phyloP scores from a whole-genome alignment of 169 alveolate genomes.

The Eimeria mitis region DNA sequence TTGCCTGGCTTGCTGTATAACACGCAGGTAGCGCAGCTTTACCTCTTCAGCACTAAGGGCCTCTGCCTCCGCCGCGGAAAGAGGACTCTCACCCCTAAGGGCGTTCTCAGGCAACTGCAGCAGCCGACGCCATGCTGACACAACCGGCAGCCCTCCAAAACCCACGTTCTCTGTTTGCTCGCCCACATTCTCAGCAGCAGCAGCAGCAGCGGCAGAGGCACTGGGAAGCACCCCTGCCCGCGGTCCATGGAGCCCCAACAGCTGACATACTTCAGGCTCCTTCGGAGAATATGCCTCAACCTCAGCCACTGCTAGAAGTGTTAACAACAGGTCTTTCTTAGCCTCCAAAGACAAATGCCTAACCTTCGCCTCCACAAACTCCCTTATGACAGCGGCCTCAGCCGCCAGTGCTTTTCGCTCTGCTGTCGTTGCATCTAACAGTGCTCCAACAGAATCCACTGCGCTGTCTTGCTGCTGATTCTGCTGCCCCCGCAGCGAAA shows the following conservation, averaged over 20 bases:
- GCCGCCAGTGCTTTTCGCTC: conserved; percentile 40
- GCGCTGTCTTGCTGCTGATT: not conserved
- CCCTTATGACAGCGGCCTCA: conserved; percentile 27
- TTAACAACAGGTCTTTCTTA: conserved; percentile 37
- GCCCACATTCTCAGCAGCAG: not conserved
- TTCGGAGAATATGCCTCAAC: conserved; percentile 47
- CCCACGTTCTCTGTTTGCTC: not conserved
- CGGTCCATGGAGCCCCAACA: not conserved
- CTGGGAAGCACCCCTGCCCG: not conserved
- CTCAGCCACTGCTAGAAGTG: conserved; percentile 69
- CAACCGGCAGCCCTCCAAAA: conserved; percentile 39
- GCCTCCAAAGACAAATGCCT: conserved; percentile 6
- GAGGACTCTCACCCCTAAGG: conserved; percentile 21
- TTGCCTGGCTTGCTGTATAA: not conserved
- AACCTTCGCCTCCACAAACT: conserved; percentile 40
- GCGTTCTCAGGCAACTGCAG: conserved; percentile 70
- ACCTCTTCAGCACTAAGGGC: conserved; percentile 56
- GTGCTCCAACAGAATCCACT: not conserved
- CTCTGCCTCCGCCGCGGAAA: conserved; percentile 10
- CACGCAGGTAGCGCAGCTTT: conserved; percentile 29
- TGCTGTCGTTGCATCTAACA: not conserved
- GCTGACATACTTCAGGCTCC: conserved; percentile 40
- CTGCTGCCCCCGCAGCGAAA: not conserved
- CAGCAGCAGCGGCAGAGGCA: conserved; percentile 17
- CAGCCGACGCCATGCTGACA: conserved; percentile 64